A percentile compares a stretch with the other conserved stretches of the same genome.
phyloP scores from a whole-genome alignment of 768 basidiomycete genomes.

The Harrya chromipes region DNA sequence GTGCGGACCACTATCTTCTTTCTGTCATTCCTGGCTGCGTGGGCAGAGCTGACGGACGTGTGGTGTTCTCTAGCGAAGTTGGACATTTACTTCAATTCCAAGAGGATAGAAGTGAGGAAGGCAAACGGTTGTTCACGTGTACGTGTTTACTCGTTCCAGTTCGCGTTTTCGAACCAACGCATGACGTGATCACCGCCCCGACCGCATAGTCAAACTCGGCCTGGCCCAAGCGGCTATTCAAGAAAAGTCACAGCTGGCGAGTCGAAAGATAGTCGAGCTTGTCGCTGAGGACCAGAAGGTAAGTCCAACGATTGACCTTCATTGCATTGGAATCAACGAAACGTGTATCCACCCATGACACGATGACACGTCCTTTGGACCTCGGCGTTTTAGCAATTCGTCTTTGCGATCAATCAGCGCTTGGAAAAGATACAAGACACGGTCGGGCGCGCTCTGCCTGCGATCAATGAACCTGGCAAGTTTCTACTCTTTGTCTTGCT shows the following conservation, averaged over 20 bases:
- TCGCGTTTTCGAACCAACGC: not conserved
- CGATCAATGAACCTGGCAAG: constrained; percentile 9
- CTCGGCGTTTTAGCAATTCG: constrained; percentile 6
- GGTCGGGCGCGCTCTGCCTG: constrained; percentile 11
- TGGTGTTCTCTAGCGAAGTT: constrained; percentile 7
- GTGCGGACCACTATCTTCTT: not conserved
- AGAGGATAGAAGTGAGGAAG: constrained; percentile 18
- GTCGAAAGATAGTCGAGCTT: constrained; percentile 14
- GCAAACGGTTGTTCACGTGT: constrained; percentile 11
- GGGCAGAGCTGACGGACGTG: not conserved
- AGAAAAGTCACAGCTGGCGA: constrained; percentile 15
- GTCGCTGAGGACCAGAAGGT: constrained; percentile 15
- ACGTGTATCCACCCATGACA: no score
- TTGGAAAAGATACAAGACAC: constrained; percentile 13
- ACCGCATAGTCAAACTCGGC: constrained; percentile 9
- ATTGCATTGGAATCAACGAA: no score
- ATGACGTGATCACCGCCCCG: not conserved
- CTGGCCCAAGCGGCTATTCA: constrained; percentile 15
- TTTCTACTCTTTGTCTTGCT: not conserved
- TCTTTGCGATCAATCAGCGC: constrained; percentile 10
- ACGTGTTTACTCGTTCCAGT: not conserved
- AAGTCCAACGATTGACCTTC: not conserved
- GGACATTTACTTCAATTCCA: constrained; percentile 19
- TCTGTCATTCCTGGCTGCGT: not conserved
- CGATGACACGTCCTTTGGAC: not conserved